Percentiles rank a stretch among this genome's conserved stretches.
Conservation (phyloP, 441 rosid genomes). For the Jatropha podagrica region DNA sequence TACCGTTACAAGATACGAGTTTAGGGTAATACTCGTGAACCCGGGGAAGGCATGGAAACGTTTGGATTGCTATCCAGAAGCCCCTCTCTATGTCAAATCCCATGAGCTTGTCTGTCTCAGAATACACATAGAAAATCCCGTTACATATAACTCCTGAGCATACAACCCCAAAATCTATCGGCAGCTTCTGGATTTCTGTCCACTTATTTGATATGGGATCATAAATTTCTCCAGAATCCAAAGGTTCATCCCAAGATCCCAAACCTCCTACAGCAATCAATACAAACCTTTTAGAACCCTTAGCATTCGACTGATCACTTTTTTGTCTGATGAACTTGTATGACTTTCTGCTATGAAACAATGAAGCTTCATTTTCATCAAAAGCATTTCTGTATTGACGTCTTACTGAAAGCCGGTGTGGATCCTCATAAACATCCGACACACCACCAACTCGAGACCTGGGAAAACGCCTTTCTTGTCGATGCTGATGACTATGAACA, state of each 20-base stretch:
- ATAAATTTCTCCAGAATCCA: conserved; percentile 92
- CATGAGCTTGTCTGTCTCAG: conserved; percentile 85
- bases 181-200: conserved; percentile 84
- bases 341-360: conserved; percentile 43
- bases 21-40: conserved; percentile 91
- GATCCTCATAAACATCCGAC: conserved; percentile 91
- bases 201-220: conserved; percentile 82
- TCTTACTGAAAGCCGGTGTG: conserved; percentile 82
- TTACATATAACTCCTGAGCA: conserved; percentile 83
- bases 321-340: conserved; percentile 54
- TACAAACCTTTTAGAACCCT: conserved; percentile 55
- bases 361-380: conserved; percentile 51
- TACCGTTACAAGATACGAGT: conserved; percentile 71
- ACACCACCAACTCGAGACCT: conserved; percentile 67
- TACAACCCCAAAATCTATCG: conserved; percentile 72
- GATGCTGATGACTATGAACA: conserved; percentile 51
- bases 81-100: conserved; percentile 93
- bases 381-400: conserved; percentile 54
- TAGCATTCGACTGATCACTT: conserved; percentile 44
- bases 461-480: conserved; percentile 70
- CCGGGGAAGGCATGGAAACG: conserved; percentile 84
- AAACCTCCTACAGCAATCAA: conserved; percentile 80
- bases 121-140: conserved; percentile 84
- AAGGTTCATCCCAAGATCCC: conserved; percentile 82
- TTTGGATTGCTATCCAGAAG: conserved; percentile 81